Percentiles rank a stretch among this genome's conserved stretches.
Conservation (phyloP, 2,329 filamentous ascomycete genomes). For the Endothia cerciana region DNA sequence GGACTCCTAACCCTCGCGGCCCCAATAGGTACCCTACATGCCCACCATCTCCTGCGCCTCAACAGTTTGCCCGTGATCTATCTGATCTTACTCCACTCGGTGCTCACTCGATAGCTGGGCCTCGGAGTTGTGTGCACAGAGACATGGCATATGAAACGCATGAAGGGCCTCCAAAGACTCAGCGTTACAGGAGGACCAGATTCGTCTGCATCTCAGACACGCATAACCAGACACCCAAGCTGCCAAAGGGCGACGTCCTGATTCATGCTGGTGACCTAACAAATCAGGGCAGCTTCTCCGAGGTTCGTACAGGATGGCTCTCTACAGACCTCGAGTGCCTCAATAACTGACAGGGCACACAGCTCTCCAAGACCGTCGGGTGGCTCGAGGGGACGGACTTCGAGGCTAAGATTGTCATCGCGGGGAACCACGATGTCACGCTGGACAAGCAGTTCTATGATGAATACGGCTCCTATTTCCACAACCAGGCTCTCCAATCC, state of each 20-base stretch:
- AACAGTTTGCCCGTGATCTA: not conserved
- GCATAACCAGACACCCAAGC: constrained; percentile 66
- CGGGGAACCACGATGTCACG: constrained; percentile 77
- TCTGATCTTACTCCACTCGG: not conserved
- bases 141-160: constrained; percentile 11
- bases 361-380: constrained; percentile 62
- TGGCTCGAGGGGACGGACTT: constrained; percentile 73
- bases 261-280: constrained; percentile 79
- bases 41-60: not conserved
- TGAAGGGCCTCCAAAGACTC: constrained; percentile 6
- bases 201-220: constrained; percentile 80
- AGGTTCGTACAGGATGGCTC: constrained; percentile 40
- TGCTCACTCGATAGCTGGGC: not conserved
- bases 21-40: not conserved
- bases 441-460: constrained; percentile 67
- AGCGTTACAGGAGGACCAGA: constrained; percentile 54
- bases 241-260: constrained; percentile 73
- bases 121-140: not conserved
- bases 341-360: not conserved
- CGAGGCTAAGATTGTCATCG: constrained; percentile 71
- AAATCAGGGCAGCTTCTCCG: constrained; percentile 67
- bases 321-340: not conserved
- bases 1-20: not conserved
- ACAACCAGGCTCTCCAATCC: constrained; percentile 60
- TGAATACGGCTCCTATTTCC: constrained; percentile 56